Evolutionary conservation across 2,329 filamentous ascomycete species (phyloP).

Genomic region (Madurella fahalii): DNA sequence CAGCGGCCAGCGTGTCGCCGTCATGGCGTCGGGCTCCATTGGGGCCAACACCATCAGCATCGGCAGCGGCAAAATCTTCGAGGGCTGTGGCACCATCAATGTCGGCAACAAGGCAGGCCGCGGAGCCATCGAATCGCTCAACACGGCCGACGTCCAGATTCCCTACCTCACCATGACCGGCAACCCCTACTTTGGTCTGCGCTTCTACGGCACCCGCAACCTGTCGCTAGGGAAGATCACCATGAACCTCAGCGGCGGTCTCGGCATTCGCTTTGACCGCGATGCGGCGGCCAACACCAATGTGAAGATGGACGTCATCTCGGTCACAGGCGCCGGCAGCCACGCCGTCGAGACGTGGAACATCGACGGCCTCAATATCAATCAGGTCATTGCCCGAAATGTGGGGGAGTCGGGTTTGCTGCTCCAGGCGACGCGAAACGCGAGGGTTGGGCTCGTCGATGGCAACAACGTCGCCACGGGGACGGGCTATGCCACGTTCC

Average conservation of each 20-base stretch:
- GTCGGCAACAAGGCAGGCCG: conserved; percentile 38
- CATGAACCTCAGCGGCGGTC: conserved; percentile 50
- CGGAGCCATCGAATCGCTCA: conserved; percentile 51
- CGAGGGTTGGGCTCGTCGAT: conserved; percentile 50
- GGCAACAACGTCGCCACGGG: conserved; percentile 51
- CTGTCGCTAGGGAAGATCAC: conserved; percentile 49
- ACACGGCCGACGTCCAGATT: conserved; percentile 47
- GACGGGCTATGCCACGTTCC: conserved; percentile 53
- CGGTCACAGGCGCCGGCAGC: conserved; percentile 48
- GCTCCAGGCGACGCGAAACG: conserved; percentile 50
- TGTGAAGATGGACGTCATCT: conserved; percentile 50
- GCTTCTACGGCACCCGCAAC: conserved; percentile 49
- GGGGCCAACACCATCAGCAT: conserved; percentile 50
- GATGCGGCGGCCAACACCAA: conserved; percentile 49
- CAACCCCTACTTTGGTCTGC: conserved; percentile 53
- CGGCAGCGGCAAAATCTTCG: conserved; percentile 51
- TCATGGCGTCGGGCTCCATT: conserved; percentile 53
- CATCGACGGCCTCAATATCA: conserved; percentile 51
- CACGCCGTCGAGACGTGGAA: conserved; percentile 59
- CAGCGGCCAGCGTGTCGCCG: conserved; percentile 49
- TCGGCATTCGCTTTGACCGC: conserved; percentile 56
- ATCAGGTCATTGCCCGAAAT: conserved; percentile 48
- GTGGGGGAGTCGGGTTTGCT: conserved; percentile 55
- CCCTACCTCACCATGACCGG: conserved; percentile 56
- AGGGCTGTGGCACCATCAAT: conserved; percentile 56